Conservation (phyloP, 345 rosid genomes). For the Isatis tinctoria region DNA sequence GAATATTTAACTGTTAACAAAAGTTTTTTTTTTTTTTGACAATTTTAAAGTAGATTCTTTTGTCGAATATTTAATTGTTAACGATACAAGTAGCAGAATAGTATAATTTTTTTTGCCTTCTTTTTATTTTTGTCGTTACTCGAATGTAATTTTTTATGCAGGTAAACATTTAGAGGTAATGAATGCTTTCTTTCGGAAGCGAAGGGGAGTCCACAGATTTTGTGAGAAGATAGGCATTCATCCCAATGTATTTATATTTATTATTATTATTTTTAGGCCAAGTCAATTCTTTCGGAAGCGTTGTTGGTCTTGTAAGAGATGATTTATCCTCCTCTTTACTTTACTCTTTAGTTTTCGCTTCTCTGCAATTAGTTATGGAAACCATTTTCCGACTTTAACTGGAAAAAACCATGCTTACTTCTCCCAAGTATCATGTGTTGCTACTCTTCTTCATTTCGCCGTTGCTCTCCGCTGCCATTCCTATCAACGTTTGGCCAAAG, state of each 20-base stretch:
- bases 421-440: background rate
- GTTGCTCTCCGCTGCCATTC: conserved; percentile 1
- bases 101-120: background rate
- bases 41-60: background rate
- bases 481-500: conserved; percentile 69
- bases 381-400: background rate
- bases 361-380: background rate
- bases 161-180: too few relatives aligned
- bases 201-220: background rate
- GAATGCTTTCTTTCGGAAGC: background rate
- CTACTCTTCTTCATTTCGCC: conserved; percentile 9
- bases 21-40: too few relatives aligned
- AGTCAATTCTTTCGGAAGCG: too few relatives aligned
- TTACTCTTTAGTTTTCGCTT: background rate
- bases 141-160: too few relatives aligned
- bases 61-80: too few relatives aligned
- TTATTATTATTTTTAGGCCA: too few relatives aligned
- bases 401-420: conserved; percentile 15
- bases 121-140: background rate
- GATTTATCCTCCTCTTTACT: background rate
- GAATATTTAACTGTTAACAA: background rate
- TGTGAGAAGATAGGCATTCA: too few relatives aligned
- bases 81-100: background rate
- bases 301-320: too few relatives aligned
- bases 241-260: too few relatives aligned